Base-by-base conservation (phyloP, 2,329 filamentous ascomycete genomes). In the Penicillium sumatraense region DNA sequence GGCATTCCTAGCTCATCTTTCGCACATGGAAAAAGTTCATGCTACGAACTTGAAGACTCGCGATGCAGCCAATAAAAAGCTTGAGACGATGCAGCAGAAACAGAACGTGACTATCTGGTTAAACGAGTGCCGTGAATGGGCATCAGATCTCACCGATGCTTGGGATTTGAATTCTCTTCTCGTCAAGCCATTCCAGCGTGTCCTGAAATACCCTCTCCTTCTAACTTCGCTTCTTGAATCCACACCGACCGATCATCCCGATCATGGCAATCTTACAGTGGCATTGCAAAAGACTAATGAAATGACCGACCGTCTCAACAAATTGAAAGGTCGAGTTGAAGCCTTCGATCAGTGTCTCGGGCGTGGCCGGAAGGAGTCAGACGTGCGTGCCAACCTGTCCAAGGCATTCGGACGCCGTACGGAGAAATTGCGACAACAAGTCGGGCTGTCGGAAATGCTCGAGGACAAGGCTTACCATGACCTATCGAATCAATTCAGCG, bases 91-190 rank as follows among this genome's bases (percentile, higher is more conserved):
- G 8, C 74, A 80, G 56, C 64, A 61, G 21, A 62, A 89, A 81
- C 71, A 87, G 77, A 81, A 89, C 20, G 81, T 88, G 40, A 78
- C 80, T 41, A 83, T 96, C 48, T 99, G 95, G 95, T 81, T 98
- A 46, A 89, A 89, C 55, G 93, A 97, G 73, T 99, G 95, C 75
- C 92, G 95, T 68, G 87, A 91, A 64, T 93, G 93, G 68, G 93
- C 93, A 11, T 90, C 91, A 64, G 95, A 97, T 70, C 83, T 99
- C 60, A 99, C 95, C 0, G 86, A 88, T 23, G 93, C 95, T 0
- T 99, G 95, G 95, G 90, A 96, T 72, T 76, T 99, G 57, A 93
- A 97, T 72, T 96, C 95, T 0, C 81, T 99, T n/a, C 83, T 99
- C 18, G 93, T 99, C 69, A 99, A 99, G 74, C 95, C 95, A 1